Evolutionary conservation across 1,284 basidiomycete species (phyloP).

Genomic region (Malassezia japonica): DNA sequence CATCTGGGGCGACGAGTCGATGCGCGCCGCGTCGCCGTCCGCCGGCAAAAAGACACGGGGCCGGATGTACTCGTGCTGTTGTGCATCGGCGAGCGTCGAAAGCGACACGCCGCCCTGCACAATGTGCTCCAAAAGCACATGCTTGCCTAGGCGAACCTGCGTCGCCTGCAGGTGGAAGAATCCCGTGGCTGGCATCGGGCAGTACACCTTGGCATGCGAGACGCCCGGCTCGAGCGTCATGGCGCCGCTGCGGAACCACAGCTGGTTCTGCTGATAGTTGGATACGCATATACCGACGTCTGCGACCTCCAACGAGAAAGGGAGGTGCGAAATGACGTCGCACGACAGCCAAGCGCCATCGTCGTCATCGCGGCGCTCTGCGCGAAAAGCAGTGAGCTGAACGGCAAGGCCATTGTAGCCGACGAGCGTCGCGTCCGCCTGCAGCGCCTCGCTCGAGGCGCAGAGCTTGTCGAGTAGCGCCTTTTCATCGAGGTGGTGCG

Average conservation of each 20-base stretch:
- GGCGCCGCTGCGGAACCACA: constrained; percentile 32
- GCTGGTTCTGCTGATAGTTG: constrained; percentile 18
- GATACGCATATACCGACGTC: constrained; percentile 33
- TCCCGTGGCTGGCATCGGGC: constrained; percentile 26
- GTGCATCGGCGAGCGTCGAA: constrained; percentile 7
- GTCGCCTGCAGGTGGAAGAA: constrained; percentile 36
- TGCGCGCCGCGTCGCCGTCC: constrained; percentile 28
- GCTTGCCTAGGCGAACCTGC: constrained; percentile 29
- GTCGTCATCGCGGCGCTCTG: constrained; percentile 17
- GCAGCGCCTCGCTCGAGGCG: background rate
- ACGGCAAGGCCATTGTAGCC: constrained; percentile 14
- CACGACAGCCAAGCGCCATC: constrained; percentile 30
- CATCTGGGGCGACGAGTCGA: constrained; percentile 16
- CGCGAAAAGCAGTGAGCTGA: background rate
- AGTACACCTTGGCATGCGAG: constrained; percentile 23
- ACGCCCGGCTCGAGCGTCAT: constrained; percentile 23
- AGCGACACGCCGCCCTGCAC: background rate
- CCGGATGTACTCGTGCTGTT: constrained; percentile 13
- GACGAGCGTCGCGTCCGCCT: constrained; percentile 3
- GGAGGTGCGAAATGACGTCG: constrained; percentile 20
- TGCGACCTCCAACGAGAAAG: constrained; percentile 25
- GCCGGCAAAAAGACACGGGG: constrained; percentile 26
- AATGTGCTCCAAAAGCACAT: constrained; percentile 36
- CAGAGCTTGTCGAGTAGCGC: constrained; percentile 1
- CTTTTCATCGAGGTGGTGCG: constrained; percentile 2